Conservation (phyloP, 352 stramenopile genomes). For the Saprolegnia parasitica region DNA sequence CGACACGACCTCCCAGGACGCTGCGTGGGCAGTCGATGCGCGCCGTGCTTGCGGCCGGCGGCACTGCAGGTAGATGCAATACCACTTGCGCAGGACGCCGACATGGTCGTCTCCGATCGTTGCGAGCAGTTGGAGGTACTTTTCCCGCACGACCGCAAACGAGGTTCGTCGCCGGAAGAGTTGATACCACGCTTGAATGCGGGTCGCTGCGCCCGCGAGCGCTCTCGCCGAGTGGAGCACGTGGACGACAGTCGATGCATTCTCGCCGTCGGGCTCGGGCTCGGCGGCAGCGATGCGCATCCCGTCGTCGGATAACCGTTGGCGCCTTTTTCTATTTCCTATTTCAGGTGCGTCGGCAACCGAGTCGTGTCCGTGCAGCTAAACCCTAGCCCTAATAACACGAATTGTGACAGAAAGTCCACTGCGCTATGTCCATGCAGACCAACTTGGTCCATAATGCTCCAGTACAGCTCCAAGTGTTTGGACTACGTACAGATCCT, state of each 20-base stretch:
- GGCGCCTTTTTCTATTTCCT: no score
- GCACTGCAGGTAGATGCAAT: background rate
- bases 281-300: no score
- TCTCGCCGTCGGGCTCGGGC: background rate
- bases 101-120: background rate
- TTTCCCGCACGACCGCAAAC: background rate
- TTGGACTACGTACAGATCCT: no score
- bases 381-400: no score
- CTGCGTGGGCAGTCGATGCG: background rate
- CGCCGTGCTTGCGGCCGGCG: background rate
- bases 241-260: background rate
- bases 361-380: no score
- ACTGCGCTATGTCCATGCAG: no score
- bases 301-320: no score
- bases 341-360: no score
- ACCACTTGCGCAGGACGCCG: constrained; percentile 1
- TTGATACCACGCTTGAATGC: background rate
- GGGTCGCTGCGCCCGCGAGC: background rate
- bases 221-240: no score
- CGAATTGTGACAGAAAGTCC: no score
- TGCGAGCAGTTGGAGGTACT: background rate
- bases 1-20: background rate
- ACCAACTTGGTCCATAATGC: no score
- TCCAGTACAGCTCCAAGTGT: no score
- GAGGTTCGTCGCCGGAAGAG: background rate